Evolutionary conservation across 768 basidiomycete species (phyloP).

Genomic region (Strobilomyces confusus): DNA sequence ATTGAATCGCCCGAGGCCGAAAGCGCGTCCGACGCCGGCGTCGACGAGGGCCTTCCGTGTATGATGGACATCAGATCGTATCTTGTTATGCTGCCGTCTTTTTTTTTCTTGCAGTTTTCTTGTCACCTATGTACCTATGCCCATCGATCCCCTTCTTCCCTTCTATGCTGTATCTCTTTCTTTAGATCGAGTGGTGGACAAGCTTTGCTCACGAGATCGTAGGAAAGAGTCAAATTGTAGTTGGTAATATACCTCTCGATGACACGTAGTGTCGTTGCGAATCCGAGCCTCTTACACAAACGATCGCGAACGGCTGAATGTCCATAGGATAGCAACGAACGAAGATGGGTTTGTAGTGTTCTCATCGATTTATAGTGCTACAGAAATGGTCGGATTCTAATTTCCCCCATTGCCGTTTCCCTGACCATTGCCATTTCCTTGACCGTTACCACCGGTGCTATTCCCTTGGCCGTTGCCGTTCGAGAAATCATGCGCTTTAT

Average conservation of each 20-base stretch:
- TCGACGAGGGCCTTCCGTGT: constrained; percentile 25
- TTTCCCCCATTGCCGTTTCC: background rate
- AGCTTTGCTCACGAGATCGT: background rate
- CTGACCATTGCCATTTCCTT: background rate
- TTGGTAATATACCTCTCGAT: background rate
- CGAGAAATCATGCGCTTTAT: constrained; percentile 20
- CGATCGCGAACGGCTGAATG: too few species aligned
- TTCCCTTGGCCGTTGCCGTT: too few species aligned
- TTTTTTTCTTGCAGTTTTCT: background rate
- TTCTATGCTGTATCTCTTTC: constrained; percentile 25
- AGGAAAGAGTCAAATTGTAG: constrained; percentile 2
- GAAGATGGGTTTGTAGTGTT: background rate
- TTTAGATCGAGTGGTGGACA: background rate
- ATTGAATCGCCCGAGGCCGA: constrained; percentile 44
- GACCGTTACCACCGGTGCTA: background rate
- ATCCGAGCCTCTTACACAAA: too few species aligned
- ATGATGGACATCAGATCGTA: constrained; percentile 4
- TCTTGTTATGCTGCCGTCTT: background rate
- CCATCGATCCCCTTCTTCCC: constrained; percentile 10
- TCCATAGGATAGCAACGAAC: too few species aligned
- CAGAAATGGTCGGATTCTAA: background rate
- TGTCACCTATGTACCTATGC: constrained; percentile 33
- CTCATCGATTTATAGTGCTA: background rate
- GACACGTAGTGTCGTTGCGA: background rate
- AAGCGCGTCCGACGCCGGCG: constrained; percentile 38